A percentile compares a stretch with the other conserved stretches of the same genome.
Conservation (phyloP, 2,329 filamentous ascomycete genomes). For the Leptographium lundbergii region DNA sequence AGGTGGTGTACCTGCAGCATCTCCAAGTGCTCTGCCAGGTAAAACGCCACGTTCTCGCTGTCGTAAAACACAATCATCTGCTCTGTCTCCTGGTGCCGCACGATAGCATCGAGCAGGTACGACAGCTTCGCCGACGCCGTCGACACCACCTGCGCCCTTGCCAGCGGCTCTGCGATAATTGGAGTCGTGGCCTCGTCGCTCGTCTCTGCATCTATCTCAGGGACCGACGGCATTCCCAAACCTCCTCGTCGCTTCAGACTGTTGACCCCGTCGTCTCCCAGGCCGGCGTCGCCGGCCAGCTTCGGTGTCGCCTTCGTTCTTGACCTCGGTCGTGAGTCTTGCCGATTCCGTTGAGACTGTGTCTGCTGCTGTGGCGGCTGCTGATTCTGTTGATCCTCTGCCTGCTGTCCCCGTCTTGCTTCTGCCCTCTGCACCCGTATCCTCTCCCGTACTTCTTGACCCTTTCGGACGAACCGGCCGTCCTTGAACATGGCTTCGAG, state of each 20-base stretch:
- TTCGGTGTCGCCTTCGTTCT: constrained; percentile 10
- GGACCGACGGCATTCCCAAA: constrained; percentile 9
- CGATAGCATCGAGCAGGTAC: constrained; percentile 65
- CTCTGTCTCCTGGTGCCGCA: constrained; percentile 54
- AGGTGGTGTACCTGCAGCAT: constrained; percentile 50
- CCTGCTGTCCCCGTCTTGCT: constrained; percentile 25
- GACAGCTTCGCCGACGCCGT: constrained; percentile 80
- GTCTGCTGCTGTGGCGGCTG: constrained; percentile 2
- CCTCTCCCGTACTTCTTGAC: constrained; percentile 12
- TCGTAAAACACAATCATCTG: constrained; percentile 94
- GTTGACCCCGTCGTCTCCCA: constrained; percentile 24
- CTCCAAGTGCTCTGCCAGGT: constrained; percentile 72
- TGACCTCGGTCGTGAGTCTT: neutral
- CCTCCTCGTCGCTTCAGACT: constrained; percentile 21
- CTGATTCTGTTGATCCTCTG: neutral
- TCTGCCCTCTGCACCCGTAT: constrained; percentile 24
- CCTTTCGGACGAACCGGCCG: constrained; percentile 25
- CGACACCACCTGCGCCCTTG: constrained; percentile 52
- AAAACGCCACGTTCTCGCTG: constrained; percentile 74
- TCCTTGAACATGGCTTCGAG: constrained; percentile 36
- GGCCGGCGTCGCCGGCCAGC: constrained; percentile 29
- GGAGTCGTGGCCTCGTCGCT: constrained; percentile 6
- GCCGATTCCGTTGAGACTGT: neutral
- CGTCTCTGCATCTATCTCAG: constrained; percentile 4
- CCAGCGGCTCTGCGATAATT: constrained; percentile 36